Evolutionary conservation across 108 stramenopile genomes (phyloP).

Genomic region (Nitzschia inconspicua): DNA sequence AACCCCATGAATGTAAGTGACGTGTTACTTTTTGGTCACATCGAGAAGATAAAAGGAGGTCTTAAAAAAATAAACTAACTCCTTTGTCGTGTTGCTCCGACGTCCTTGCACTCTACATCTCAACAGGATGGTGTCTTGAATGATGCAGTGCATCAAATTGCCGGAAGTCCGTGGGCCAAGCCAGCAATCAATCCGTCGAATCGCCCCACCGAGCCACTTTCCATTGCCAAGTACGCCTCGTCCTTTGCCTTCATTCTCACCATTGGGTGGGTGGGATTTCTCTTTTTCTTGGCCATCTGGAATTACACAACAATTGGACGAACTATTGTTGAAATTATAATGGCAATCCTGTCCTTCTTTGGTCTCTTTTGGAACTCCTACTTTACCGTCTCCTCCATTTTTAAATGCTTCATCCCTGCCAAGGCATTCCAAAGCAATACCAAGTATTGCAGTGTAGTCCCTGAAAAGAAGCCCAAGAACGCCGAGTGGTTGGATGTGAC

Average conservation of each 20-base stretch:
- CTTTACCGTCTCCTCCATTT: slow-evolving; percentile 37
- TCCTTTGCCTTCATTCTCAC: slow-evolving; percentile 27
- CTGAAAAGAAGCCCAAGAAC: slow-evolving; percentile 36
- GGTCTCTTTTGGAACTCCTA: slow-evolving; percentile 58
- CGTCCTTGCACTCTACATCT: too few species aligned
- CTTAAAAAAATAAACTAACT: too few species aligned
- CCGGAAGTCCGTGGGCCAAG: slow-evolving; percentile 48
- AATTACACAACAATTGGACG: slow-evolving; percentile 25
- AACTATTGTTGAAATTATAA: slow-evolving; percentile 35
- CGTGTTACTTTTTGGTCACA: background rate
- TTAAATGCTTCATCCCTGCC: slow-evolving; percentile 50
- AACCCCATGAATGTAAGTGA: slow-evolving; percentile 21
- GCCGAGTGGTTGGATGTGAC: slow-evolving; percentile 38
- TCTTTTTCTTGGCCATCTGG: slow-evolving; percentile 35
- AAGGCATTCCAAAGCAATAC: slow-evolving; percentile 45
- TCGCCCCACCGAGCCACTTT: slow-evolving; percentile 44
- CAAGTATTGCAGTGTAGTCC: slow-evolving; percentile 50
- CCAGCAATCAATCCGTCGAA: slow-evolving; percentile 31
- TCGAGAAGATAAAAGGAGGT: too few species aligned
- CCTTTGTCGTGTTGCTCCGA: too few species aligned
- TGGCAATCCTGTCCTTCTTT: slow-evolving; percentile 41
- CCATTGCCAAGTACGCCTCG: slow-evolving; percentile 35
- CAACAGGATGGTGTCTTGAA: slow-evolving; percentile 24
- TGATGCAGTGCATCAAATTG: slow-evolving; percentile 39
- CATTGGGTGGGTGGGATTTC: slow-evolving; percentile 15